A percentile compares a stretch with the other conserved stretches of the same genome.
Evolutionary conservation across 2,329 filamentous ascomycete species (phyloP).

Genomic region (Colletotrichum sp.): DNA sequence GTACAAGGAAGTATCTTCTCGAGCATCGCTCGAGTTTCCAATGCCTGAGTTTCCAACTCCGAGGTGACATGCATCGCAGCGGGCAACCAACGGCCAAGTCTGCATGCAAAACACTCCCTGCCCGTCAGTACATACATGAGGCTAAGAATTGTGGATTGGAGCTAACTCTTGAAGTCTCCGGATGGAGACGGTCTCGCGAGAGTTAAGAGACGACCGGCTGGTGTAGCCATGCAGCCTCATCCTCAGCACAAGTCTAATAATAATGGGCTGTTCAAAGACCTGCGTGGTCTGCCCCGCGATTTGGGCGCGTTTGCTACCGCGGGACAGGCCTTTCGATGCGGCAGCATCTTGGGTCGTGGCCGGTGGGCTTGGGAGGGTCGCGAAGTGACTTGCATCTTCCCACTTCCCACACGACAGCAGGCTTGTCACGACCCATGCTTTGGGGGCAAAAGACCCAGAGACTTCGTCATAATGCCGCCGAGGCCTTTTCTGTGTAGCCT

Average conservation of each 20-base stretch:
- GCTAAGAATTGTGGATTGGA: background rate
- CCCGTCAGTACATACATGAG: background rate
- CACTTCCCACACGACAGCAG: conserved; percentile 10
- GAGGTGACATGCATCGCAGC: background rate
- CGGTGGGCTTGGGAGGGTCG: conserved; percentile 11
- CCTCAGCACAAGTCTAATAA: conserved; percentile 2
- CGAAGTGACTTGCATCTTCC: conserved; percentile 20
- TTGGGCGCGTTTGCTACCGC: background rate
- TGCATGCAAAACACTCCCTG: background rate
- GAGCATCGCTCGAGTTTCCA: background rate
- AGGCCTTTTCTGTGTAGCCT: background rate
- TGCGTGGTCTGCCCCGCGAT: conserved; percentile 14
- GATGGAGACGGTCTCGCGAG: background rate
- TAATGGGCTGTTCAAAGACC: background rate
- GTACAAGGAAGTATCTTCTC: background rate
- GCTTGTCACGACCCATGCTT: background rate
- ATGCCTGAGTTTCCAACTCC: background rate
- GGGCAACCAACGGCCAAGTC: background rate
- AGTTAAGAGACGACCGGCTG: background rate
- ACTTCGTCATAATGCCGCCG: conserved; percentile 9
- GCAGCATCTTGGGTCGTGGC: background rate
- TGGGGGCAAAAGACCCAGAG: background rate
- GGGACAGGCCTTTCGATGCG: background rate
- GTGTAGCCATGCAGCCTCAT: conserved; percentile 3
- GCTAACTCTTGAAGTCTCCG: background rate